A percentile compares a stretch with the other conserved stretches of the same genome.
These are phyloP conservation scores for Ophiostoma sp. DNA, from an alignment of 2,329 filamentous ascomycete species.

Conservation along the genomic window DNA sequence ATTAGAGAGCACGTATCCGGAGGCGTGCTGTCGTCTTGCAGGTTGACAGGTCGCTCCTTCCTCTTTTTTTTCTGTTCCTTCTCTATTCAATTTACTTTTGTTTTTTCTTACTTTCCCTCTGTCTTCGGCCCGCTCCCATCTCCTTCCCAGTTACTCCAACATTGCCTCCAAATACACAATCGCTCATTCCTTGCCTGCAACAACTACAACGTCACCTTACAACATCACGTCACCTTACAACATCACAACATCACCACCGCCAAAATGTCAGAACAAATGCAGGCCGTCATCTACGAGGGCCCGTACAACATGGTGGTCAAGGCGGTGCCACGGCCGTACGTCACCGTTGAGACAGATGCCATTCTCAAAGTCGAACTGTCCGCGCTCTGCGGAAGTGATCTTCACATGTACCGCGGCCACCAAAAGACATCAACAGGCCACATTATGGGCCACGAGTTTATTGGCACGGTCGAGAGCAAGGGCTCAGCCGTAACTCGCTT, in stretches of 20 bases:
- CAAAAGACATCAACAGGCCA: conserved; percentile 25
- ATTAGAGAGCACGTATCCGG: background rate
- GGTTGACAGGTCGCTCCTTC: background rate
- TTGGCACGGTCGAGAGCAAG: conserved; percentile 20
- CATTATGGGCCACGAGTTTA: conserved; percentile 24
- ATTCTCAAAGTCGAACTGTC: conserved; percentile 19
- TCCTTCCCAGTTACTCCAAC: background rate
- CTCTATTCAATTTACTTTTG: background rate
- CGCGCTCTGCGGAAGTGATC: conserved; percentile 23
- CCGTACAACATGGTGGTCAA: conserved; percentile 22
- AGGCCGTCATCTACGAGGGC: conserved; percentile 22
- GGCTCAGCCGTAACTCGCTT: background rate
- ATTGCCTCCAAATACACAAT: background rate
- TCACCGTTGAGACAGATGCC: conserved; percentile 10
- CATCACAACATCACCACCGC: background rate
- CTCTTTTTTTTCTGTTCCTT: background rate
- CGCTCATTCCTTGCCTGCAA: background rate
- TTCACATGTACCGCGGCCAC: conserved; percentile 26
- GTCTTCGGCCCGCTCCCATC: background rate
- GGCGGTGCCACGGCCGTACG: conserved; percentile 6
- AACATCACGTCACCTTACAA: background rate
- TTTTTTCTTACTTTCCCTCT: background rate
- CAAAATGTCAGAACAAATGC: conserved; percentile 14
- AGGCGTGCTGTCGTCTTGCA: background rate
- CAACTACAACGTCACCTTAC: background rate